Base-by-base conservation (phyloP, 179 eudicot species). In the Beta lomatogona region DNA sequence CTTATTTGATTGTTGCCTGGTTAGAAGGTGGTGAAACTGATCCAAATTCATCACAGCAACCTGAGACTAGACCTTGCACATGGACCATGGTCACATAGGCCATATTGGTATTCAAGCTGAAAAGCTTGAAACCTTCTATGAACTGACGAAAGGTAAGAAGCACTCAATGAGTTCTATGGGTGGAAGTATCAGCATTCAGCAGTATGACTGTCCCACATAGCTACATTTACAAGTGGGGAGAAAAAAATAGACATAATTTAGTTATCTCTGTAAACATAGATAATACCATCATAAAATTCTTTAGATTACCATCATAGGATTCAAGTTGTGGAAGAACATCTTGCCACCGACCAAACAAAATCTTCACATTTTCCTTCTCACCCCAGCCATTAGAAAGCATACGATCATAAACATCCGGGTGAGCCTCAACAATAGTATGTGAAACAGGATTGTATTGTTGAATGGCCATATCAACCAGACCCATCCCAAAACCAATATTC, bases 401-500 rank as follows among this genome's bases (percentile, higher is more conserved):
- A 46, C 98, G 92, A 61, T 88, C 88, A 84, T 93, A 92, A 70
- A 93, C 94, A 78, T 90, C 94, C 2, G 93, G 97, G 82, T 93
- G 98, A 87, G 98, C 98, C 86, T 95, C 98, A 52, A 93, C 82
- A 52, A 95, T 95, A 67, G 98, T 93, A 79, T 93, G 98, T 16
- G 91, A 70, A 36, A 80, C 83, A 54, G 95, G 94, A 61, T 83
- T 77, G 85, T 95, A 93, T 82, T 88, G 92, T 76, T 91, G 94
- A 58, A 95, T 92, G 46, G 98, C 98, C 64, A 88, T 87, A 87
- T 95, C 97, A 79, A 95, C 97, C 75, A 95, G 94, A 68, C 98
- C 98, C 98, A 95, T 93, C 59, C 98, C 98, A 85, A 95, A 95
- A 44, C 97, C 98, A 82, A 93, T 90, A 79, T 94, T 94, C 83